Evolutionary conservation across 148 eudicot genomes (phyloP), one percentile per base, ranked within the genome.

Genomic region (Spergularia marina): DNA sequence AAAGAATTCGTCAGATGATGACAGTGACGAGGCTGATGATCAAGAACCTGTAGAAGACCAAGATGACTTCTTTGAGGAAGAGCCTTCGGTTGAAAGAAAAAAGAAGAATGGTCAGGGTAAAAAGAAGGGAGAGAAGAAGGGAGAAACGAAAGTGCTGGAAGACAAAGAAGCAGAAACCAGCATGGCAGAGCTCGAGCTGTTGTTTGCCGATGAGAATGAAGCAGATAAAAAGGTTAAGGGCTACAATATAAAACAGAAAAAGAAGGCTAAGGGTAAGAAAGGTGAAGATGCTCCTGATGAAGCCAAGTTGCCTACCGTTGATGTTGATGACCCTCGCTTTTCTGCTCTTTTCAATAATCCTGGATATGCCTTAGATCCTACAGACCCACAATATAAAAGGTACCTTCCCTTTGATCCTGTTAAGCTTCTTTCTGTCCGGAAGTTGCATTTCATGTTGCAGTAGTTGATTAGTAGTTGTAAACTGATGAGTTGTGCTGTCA

Each of bases 361-460:
- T 54, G 81, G 69, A 41, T 92, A 73, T 84, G 90, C 94, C 62
- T 79, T 89, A 86, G 99, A 96, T 78, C 99, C 99, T 52, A 96
- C 99, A 10, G 98, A 92, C 82, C 98, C 99, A 73, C 90, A 91
- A 34, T 96, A 86, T 81, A 91, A 91, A 81, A 92, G 99, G 99
- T 96, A 83, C 63, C 0, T 70, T 61, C 41, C 39, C 15, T 65
- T 64, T 73, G 5, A 36, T 64, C 49, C 63, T 53, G 71, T 40
- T 54, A 2, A 60, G 16, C 62, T 53, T 20, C 53, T 39, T 39
- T 59, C 40, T 73, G 69, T 51, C 23, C 17, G 8, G 2, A 5
- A 41, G 12, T 11, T 60, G 18, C 64, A 59, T 6, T 7, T 10
- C 49, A 16, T 61, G 18, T 49, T n/a, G 7, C 11, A 65, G 9